Base-by-base conservation (phyloP, 805 yeast genomes). In the Starmerella floricola region DNA sequence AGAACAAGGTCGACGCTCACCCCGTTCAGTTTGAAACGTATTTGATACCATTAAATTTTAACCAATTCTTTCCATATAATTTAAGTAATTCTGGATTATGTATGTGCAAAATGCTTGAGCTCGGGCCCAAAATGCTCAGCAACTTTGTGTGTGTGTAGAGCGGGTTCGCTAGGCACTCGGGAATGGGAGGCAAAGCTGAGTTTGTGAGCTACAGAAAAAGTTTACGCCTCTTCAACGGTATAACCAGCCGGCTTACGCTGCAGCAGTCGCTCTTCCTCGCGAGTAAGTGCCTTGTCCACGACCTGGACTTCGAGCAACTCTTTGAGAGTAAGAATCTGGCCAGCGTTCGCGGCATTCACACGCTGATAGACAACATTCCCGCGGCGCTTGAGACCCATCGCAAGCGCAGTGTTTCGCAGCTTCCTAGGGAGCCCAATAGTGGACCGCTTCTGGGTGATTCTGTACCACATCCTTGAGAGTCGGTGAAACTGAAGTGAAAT, bases 271-370 rank as follows among this genome's bases (percentile, higher is more conserved):
- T 60, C 63, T 55, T 81, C 70, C 15, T 62, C 60, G 41, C 68
- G 70, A 1, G 76, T 61, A 52, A 76, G 62, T 16, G 64, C 64
- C 23, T 66, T 62, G 34, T 76, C 78, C 10, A 79, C 76, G 29
- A 85, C 64, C 52, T 85, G 88, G 23, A 88, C 91, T 36, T 73
- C 73, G 8, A 88, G 87, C 43, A 88, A 67, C 60, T 88, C 96
- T 62, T 88, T 88, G 35, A 88, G 83, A 45, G 71, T 67, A 26
- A 84, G 74, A 43, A 88, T 70, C 67, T 78, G 77, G 60, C 94
- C 95, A 3, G 97, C 95, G 46, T 79, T 73, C 27, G 79, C 73
- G 13, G 93, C 86, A 11, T 79, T 69, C 3, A 82, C 84, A 36
- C 65, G 63, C 55, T 77, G 87, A 62, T 79, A 87, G 2, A 76